Base-by-base conservation (phyloP, 106 monocot genomes). In the Dendrobium officinale region DNA sequence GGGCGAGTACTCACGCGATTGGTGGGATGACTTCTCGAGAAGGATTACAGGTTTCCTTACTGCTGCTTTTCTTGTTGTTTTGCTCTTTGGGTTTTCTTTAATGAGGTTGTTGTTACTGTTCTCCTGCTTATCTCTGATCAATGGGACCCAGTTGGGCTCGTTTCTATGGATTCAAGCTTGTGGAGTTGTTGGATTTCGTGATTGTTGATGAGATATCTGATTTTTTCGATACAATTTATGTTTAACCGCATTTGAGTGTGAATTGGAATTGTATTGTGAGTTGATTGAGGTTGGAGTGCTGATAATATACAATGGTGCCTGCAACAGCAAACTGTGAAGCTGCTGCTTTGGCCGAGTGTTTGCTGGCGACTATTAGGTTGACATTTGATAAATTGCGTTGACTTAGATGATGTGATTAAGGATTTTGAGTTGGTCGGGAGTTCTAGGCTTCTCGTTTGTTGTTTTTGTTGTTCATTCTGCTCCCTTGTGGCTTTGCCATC, bases 11-110 rank as follows among this genome's bases (percentile, higher is more conserved):
- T 42, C 81, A 13, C 72, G 81, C 42, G 81, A 81, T 75, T 81
- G 81, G 81, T 81, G 81, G 81, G 81, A 81, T 43, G 74, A 81
- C 47, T 81, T 81, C 81, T 81, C 81, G 56, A 58, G 56, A 43
- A 81, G 81, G 42, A 81, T 81, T 56, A 24, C 73, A 81, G 81
- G 81, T 81, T 73, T 26, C 76, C 13, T 27, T 54, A 2, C 19
- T 42, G 6, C 33, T 72, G 6, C 33, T 72, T 27, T 15, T 72
- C 64, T 19, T 73, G 6, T 72, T 54, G 40, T 31, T 58, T 42
- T 40, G 27, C 51, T 72, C n/a, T 6, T 51, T 72, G 48, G 70
- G 76, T 51, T 76, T 45, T 49, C 76, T 76, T 49, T 76, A 26
- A 48, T 76, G 45, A 61, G 74, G 42, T 40, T 19, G 42, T 74